Conservation (phyloP, 23 red algal genomes). For the Porphyridium purpureum region DNA sequence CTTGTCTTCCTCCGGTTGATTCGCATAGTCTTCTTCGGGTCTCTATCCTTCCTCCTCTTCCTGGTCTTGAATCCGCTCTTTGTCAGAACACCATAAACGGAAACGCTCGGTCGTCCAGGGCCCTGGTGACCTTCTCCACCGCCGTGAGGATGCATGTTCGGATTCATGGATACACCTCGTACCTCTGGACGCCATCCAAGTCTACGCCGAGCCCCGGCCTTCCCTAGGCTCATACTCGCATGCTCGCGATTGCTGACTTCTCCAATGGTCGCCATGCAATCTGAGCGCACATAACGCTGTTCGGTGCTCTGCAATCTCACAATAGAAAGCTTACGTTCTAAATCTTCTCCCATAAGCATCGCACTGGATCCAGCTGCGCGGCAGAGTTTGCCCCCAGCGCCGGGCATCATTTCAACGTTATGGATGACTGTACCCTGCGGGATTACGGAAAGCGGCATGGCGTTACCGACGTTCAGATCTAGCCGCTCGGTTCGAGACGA, state of each 20-base stretch:
- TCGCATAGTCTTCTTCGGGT: no score
- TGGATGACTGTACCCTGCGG: constrained; percentile 83
- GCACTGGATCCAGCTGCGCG: constrained; percentile 86
- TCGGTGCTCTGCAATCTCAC: constrained; percentile 74
- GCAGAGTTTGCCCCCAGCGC: constrained; percentile 57
- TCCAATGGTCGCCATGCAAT: constrained; percentile 89
- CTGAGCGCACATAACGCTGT: constrained; percentile 43
- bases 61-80: constrained; percentile 70
- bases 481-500: constrained; percentile 23
- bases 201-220: constrained; percentile 79
- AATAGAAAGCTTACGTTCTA: constrained; percentile 32
- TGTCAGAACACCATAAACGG: constrained; percentile 74
- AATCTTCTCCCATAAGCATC: constrained; percentile 52
- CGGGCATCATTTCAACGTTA: constrained; percentile 81
- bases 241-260: constrained; percentile 92
- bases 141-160: constrained; percentile 92
- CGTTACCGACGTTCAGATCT: constrained; percentile 81
- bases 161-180: constrained; percentile 97
- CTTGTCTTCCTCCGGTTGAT: no score
- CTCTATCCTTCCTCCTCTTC: constrained; percentile 44
- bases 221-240: constrained; percentile 79
- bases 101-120: constrained; percentile 74
- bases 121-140: constrained; percentile 83
- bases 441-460: constrained; percentile 61
- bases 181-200: constrained; percentile 57